Conservation (phyloP, 192 early-diverging fungal genomes). For the Paraglomus occultum region DNA sequence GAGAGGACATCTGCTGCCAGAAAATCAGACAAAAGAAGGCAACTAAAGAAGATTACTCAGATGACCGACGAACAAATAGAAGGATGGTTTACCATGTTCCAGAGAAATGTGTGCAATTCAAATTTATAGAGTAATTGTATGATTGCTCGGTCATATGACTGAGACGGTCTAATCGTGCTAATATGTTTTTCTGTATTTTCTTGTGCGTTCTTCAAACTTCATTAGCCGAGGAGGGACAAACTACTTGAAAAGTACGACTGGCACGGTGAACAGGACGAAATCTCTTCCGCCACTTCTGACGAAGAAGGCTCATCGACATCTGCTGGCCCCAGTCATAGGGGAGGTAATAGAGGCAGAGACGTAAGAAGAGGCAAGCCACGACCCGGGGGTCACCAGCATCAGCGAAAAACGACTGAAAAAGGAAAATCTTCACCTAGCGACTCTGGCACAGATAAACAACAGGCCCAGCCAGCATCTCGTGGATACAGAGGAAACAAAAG, state of each 20-base stretch:
- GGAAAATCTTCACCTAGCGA: neutral
- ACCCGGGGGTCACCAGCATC: neutral
- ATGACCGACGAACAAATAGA: conserved; percentile 91
- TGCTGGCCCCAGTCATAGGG: neutral
- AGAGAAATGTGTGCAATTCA: conserved; percentile 66
- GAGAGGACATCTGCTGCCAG: conserved; percentile 57
- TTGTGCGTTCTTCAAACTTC: neutral
- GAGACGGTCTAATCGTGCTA: neutral
- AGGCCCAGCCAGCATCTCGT: neutral
- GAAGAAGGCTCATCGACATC: neutral
- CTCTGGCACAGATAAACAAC: conserved; percentile 3
- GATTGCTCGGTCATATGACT: neutral
- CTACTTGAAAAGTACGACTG: conserved; percentile 60
- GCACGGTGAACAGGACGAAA: conserved; percentile 48
- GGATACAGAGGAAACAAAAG: neutral
- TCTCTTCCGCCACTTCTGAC: neutral
- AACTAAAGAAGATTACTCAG: conserved; percentile 62
- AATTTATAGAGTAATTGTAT: neutral
- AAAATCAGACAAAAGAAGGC: conserved; percentile 56
- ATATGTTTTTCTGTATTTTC: neutral
- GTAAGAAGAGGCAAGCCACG: conserved; percentile 23
- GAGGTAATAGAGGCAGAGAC: conserved; percentile 14
- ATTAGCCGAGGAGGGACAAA: conserved; percentile 63
- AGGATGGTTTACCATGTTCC: conserved; percentile 90
- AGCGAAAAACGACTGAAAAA: conserved; percentile 20